Evolutionary conservation across 306 rosid genomes (phyloP).

Genomic region (Rubus idaeus): DNA sequence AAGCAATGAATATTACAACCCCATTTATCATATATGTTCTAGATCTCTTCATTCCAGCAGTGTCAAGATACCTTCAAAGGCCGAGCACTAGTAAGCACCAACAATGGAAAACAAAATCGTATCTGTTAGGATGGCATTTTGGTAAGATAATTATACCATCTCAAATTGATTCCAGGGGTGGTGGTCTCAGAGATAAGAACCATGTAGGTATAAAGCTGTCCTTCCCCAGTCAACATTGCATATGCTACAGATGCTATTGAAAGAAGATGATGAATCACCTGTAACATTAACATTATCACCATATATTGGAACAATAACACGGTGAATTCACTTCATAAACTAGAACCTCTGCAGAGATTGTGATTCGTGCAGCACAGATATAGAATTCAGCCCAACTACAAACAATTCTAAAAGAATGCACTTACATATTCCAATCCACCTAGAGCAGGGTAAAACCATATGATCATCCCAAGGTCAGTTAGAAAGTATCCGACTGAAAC

Average conservation of each 20-base stretch:
- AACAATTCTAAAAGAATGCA: slow-evolving; percentile 31
- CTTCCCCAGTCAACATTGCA: slow-evolving; percentile 89
- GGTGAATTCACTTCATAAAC: not conserved
- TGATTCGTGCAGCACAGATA: not conserved
- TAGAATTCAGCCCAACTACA: not conserved
- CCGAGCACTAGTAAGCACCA: slow-evolving; percentile 25
- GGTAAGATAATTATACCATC: slow-evolving; percentile 59
- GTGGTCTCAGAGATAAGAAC: slow-evolving; percentile 94
- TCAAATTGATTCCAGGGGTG: slow-evolving; percentile 93
- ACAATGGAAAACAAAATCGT: not conserved
- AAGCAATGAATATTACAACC: slow-evolving; percentile 83
- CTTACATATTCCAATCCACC: slow-evolving; percentile 99
- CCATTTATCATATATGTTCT: slow-evolving; percentile 82
- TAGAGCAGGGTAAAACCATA: slow-evolving; percentile 82
- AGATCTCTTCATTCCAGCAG: slow-evolving; percentile 83
- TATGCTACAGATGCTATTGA: slow-evolving; percentile 72
- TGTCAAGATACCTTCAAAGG: slow-evolving; percentile 88
- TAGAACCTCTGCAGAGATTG: slow-evolving; percentile 21
- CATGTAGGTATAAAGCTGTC: slow-evolving; percentile 88
- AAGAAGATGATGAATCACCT: slow-evolving; percentile 90
- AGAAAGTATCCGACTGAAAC: slow-evolving; percentile 91
- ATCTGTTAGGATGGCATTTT: not conserved
- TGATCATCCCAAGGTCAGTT: slow-evolving; percentile 84
- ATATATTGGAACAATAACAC: slow-evolving; percentile 22
- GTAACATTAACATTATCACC: slow-evolving; percentile 37